phyloP scores from a whole-genome alignment of 306 rosid genomes.

The Ormosia semicastrata region DNA sequence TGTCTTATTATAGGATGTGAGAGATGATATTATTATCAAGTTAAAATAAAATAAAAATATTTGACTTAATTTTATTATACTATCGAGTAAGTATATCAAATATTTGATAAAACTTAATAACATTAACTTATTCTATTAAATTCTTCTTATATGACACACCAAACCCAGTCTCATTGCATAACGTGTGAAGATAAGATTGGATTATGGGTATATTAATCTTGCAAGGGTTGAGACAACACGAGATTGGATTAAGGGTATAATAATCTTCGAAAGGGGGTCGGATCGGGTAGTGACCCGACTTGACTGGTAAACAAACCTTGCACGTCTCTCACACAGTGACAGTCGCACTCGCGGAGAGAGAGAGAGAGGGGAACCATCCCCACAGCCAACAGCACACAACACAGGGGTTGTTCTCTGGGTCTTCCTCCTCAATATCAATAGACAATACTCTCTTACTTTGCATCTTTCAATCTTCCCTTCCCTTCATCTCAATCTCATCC shows the following conservation, averaged over 20 bases:
- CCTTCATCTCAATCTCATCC: background rate
- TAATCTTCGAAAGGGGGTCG: background rate
- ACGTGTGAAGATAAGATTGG: too few species aligned
- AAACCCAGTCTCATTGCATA: too few species aligned
- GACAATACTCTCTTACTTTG: background rate
- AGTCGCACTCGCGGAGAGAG: background rate
- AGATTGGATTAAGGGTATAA: background rate
- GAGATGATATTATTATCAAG: too few species aligned
- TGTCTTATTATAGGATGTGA: too few species aligned
- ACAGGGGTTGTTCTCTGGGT: background rate
- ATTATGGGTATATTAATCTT: too few species aligned
- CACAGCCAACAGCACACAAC: background rate
- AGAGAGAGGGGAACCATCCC: background rate
- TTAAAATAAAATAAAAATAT: too few species aligned
- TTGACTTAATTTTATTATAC: too few species aligned
- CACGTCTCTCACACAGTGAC: constrained; percentile 8
- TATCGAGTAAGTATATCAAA: too few species aligned
- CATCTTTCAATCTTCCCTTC: background rate
- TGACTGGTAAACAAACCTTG: constrained; percentile 30
- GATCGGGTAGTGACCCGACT: constrained; percentile 32
- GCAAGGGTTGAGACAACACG: too few species aligned
- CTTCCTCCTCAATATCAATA: background rate
- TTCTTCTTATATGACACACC: too few species aligned
- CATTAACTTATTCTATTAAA: too few species aligned
- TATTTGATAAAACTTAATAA: too few species aligned